Evolutionary conservation across 2,329 filamentous ascomycete genomes (phyloP), one percentile per base, ranked within the genome.

Genomic region (Zymoseptoria pseudotritici): DNA sequence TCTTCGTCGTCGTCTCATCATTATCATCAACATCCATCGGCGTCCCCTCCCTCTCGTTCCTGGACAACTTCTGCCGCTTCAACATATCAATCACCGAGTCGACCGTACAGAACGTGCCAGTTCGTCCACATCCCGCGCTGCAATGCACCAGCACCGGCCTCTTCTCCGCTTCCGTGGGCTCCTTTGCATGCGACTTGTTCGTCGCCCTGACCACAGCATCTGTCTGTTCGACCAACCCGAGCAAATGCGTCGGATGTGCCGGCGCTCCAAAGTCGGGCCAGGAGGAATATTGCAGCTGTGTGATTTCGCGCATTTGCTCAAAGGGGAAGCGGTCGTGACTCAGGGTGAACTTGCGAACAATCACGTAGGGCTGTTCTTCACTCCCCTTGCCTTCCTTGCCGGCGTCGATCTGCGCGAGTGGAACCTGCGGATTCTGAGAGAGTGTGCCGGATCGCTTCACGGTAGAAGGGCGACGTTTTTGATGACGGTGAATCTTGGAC

Each of bases 181-280:
- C 82, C 1, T 77, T 72, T 13, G 57, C 46, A 8, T 57, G 55
- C 55, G 80, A 72, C 9, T 76, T 72, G 58, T 76, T 75, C 2
- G 75, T 71, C 73, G 79, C 67, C 76, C 82, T 59, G 75, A 83
- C 66, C 74, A 87, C 77, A 81, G 88, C 82, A 86, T 91, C 94
- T 68, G 88, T 90, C 56, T 96, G 83, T 73, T 97, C 91, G n/a
- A 97, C 89, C 17, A 99, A 77, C 1, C 88, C 89, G 17, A 99
- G 81, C 1, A 99, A 81, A 69, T 97, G 91, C 4, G 86, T 85
- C 1, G 94, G 91, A 69, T 95, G 89, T 0, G 94, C 91, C 0
- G 93, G 93, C 0, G 91, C 88, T 20, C 94, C 94, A 74, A 97
- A 97, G 71, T 99, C 94, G 0, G 94, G 94, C 94, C 94, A 99